Evolutionary conservation across 2,329 filamentous ascomycete species (phyloP).

Genomic region (Lasiodiplodia theobromae): DNA sequence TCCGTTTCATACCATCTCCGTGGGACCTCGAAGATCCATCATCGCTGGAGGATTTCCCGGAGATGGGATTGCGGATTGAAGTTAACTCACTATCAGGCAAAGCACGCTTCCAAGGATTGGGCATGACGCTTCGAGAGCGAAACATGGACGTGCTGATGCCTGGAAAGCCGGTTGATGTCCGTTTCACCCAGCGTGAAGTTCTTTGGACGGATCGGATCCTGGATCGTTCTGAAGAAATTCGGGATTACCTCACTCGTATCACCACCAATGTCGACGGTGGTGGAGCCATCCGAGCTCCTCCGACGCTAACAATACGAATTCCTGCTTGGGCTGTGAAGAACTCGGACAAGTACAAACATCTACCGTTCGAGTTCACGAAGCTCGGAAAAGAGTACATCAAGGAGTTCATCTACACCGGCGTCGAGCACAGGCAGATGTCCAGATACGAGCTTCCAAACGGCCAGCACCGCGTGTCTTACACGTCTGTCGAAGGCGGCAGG

Average conservation of each 20-base stretch:
- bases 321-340: slow-evolving; percentile 40
- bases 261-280: slow-evolving; percentile 31
- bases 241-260: slow-evolving; percentile 34
- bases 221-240: slow-evolving; percentile 32
- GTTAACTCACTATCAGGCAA: slow-evolving; percentile 29
- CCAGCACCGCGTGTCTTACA: slow-evolving; percentile 33
- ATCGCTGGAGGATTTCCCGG: slow-evolving; percentile 35
- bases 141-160: slow-evolving; percentile 43
- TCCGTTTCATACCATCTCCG: slow-evolving; percentile 24
- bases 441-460: slow-evolving; percentile 31
- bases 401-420: slow-evolving; percentile 41
- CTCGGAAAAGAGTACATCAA: slow-evolving; percentile 31
- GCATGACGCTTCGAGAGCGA: slow-evolving; percentile 36
- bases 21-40: slow-evolving; percentile 14
- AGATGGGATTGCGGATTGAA: slow-evolving; percentile 37
- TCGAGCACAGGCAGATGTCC: slow-evolving; percentile 40
- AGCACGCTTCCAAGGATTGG: slow-evolving; percentile 35
- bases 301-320: slow-evolving; percentile 37
- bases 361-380: not conserved
- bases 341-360: not conserved
- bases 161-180: slow-evolving; percentile 39
- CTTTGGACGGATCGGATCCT: slow-evolving; percentile 32
- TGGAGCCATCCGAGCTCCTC: slow-evolving; percentile 40
- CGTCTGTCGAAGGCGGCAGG: slow-evolving; percentile 40
- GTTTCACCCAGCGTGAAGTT: slow-evolving; percentile 36